phyloP scores from a whole-genome alignment of 768 basidiomycete species.

The Leccinum pellstonianum region DNA sequence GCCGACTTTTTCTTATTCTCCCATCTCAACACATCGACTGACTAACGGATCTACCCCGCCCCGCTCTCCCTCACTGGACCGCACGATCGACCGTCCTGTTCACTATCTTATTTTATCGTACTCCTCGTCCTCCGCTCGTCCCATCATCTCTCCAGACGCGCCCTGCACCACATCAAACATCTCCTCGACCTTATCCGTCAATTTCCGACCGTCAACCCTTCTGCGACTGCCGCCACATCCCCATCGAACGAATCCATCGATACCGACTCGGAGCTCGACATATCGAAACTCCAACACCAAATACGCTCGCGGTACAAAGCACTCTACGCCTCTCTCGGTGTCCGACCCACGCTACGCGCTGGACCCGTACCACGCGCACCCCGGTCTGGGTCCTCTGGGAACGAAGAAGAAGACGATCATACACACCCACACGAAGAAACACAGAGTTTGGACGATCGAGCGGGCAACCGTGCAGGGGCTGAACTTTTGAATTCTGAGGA shows the following conservation, averaged over 20 bases:
- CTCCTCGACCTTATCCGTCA: conserved; percentile 68
- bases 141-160: conserved; percentile 42
- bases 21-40: neutral
- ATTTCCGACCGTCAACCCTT: conserved; percentile 80
- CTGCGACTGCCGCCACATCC: conserved; percentile 10
- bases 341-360: conserved; percentile 47
- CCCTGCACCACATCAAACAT: conserved; percentile 59
- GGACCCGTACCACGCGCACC: neutral
- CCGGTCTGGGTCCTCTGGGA: neutral
- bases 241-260: conserved; percentile 33
- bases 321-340: conserved; percentile 79
- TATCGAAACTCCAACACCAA: conserved; percentile 73
- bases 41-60: neutral
- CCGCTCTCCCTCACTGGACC: neutral
- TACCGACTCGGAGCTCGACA: conserved; percentile 46
- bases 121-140: neutral
- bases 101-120: neutral
- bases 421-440: neutral
- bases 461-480: conserved; percentile 18
- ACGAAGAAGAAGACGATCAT: neutral
- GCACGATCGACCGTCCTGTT: neutral
- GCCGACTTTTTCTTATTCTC: too few relatives aligned
- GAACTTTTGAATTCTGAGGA: conserved; percentile 12
- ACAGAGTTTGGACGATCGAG: conserved; percentile 5
- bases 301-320: conserved; percentile 87